Evolutionary conservation across 805 yeast species (phyloP).

Genomic region (Kazachstania viticola): DNA sequence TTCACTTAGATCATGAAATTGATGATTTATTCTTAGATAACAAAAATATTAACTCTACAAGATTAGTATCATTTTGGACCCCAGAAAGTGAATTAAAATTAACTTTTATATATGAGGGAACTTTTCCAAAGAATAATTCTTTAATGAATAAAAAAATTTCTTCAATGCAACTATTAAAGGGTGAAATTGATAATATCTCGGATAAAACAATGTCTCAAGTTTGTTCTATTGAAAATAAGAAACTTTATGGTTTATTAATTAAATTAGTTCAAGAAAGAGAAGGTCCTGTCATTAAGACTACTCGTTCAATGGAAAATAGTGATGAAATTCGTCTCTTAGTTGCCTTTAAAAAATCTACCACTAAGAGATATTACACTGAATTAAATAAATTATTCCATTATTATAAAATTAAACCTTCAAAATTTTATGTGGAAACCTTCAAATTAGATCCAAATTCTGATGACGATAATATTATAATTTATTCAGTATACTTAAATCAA

Average conservation of each 20-base stretch:
- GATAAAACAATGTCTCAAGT: constrained; percentile 69
- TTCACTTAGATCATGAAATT: constrained; percentile 59
- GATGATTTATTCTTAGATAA: constrained; percentile 73
- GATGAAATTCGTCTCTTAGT: constrained; percentile 81
- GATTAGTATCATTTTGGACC: constrained; percentile 49
- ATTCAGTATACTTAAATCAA: constrained; percentile 75
- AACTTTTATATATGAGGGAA: constrained; percentile 67
- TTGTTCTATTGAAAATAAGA: constrained; percentile 70
- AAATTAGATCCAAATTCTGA: constrained; percentile 24
- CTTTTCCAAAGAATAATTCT: constrained; percentile 25
- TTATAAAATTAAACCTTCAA: constrained; percentile 71
- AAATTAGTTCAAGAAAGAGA: constrained; percentile 56
- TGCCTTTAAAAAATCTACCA: constrained; percentile 74
- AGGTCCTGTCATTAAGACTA: constrained; percentile 89
- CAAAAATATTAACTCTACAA: constrained; percentile 50
- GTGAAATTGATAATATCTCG: constrained; percentile 55
- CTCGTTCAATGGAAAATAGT: constrained; percentile 56
- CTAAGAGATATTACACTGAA: constrained; percentile 82
- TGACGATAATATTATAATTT: constrained; percentile 73
- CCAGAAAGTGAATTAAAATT: constrained; percentile 25
- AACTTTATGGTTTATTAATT: constrained; percentile 62
- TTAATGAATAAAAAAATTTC: not conserved
- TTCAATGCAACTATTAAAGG: constrained; percentile 12
- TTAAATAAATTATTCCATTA: constrained; percentile 77
- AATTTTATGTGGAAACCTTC: constrained; percentile 92